Evolutionary conservation across 208 protist species (phyloP), one percentile per base, ranked within the genome.

Genomic region (Herpetomonas tarakana): DNA sequence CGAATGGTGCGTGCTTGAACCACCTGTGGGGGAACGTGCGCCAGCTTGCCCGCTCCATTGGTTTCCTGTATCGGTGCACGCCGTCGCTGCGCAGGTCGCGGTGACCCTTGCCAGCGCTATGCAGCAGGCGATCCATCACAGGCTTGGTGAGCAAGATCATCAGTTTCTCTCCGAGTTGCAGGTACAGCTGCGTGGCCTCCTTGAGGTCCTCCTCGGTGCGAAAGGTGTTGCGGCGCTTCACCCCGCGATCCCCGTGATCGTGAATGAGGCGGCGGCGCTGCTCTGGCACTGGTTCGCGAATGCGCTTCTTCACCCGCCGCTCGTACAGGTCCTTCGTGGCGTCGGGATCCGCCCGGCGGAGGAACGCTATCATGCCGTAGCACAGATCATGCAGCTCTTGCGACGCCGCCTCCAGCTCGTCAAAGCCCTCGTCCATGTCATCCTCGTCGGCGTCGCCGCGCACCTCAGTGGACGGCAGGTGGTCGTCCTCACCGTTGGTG

Each of bases 331-430:
- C 49, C 26, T 62, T 68, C 30, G 81, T 77, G 1, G 62, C 76
- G 14, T 85, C 76, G 3, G 85, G 82, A 46, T 93, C 90, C 1
- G 82, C 66, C 22, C 76, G 74, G 14, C 75, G 81, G 22, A 96
- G 70, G 57, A 86, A 83, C 11, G 63, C 74, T 27, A 94, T 86
- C 79, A 96, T 85, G 2, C 83, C 84, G 50, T 78, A 88, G 68
- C 84, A 91, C 19, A 96, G 29, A 61, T 96, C 90, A 54, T 96
- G 90, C 61, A 92, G 72, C 58, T 96, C 90, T 71, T 96, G 90
- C 50, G 90, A 85, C 0, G 86, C 86, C 14, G 90, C 90, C 81
- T 96, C 90, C 18, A 96, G 67, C 53, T 93, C 86, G 51, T 96
- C 90, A 65, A 96, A 96, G 3, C 88, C 71, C 16, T 81, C 80